phyloP scores from a whole-genome alignment of 2,329 filamentous ascomycete species.

The Fusarium aywerte region DNA sequence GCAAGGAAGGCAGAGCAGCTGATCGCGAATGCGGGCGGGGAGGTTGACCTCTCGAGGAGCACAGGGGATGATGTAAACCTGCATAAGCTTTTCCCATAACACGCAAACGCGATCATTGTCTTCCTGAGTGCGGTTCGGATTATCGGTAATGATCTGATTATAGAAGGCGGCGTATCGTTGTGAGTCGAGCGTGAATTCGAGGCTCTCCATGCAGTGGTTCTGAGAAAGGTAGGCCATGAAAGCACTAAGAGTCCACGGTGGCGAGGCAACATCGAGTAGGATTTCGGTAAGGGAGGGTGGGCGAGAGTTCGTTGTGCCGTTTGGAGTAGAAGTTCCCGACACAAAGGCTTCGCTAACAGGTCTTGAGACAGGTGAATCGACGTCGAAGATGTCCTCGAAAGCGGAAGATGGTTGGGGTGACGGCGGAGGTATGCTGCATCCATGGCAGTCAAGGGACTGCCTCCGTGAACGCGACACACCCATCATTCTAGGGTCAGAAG shows the following conservation, averaged over 20 bases:
- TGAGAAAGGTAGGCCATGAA: constrained; percentile 98
- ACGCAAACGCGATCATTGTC: constrained; percentile 75
- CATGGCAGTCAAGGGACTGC: constrained; percentile 58
- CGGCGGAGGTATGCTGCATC: constrained; percentile 55
- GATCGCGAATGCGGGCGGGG: constrained; percentile 84
- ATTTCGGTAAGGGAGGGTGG: constrained; percentile 86
- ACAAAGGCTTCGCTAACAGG: constrained; percentile 61
- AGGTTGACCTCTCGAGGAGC: constrained; percentile 91
- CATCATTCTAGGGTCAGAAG: constrained; percentile 51
- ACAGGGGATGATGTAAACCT: constrained; percentile 89
- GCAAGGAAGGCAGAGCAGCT: constrained; percentile 67
- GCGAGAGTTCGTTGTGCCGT: constrained; percentile 47
- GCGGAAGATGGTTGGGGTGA: constrained; percentile 59
- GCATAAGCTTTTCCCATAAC: constrained; percentile 88
- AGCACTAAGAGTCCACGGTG: constrained; percentile 89
- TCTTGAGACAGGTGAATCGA: constrained; percentile 57
- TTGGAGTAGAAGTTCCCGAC: constrained; percentile 54
- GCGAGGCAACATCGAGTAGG: constrained; percentile 82
- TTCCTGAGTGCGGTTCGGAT: constrained; percentile 52
- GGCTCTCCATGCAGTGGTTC: constrained; percentile 94
- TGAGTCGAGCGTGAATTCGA: constrained; percentile 96
- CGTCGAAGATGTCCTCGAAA: constrained; percentile 59
- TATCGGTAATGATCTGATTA: constrained; percentile 55
- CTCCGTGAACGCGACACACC: constrained; percentile 59
- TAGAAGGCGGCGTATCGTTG: constrained; percentile 79